Base-by-base conservation (phyloP, 352 stramenopile species). In the Pythium vanterpoolii region DNA sequence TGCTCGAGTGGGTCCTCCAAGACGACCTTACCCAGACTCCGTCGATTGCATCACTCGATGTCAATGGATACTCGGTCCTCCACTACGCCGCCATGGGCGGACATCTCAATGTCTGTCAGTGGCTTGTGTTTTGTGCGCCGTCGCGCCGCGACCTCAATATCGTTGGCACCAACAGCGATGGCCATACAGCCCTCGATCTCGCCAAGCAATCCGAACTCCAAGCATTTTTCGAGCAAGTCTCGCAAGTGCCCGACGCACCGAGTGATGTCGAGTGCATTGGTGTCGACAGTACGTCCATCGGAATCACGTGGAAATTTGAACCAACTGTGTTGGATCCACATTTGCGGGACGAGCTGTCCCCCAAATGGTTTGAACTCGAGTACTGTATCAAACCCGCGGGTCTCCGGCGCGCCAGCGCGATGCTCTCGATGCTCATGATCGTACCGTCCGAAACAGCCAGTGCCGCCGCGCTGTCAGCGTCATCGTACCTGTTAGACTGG, bases 81-180 rank as follows among this genome's bases (percentile, higher is more conserved):
- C 82, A 91, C 45, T 91, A 87, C 46, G 82, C 82, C 6, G 70
- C 77, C 0, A 82, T 87, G 74, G 74, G 74, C 7, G 77, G 75
- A 1, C 72, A 86, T 26, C 27, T 85, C 10, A 62, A 80, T 26
- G 56, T 85, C 5, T 90, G 78, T 26, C 58, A 86, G 44, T 90
- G 78, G 78, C 65, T 90, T 19, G 73, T 88, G 16, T 72, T 82
- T 21, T 50, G 75, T 45, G 64, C 80, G 1, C 74, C 80, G 0
- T 58, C 45, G 8, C 56, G 70, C 4, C 45, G 71, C 10, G 68
- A 80, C 33, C 33, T 87, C 2, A 70, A 68, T 50, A 73, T 90
- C 48, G 73, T 69, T 21, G 68, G 66, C 1, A 65, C 61, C 0
- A 90, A 81, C 56, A 79, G 50, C 24, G 71, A 76, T 10, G 74